Base-by-base conservation (phyloP, 768 basidiomycete species). In the Boletus speciosus region DNA sequence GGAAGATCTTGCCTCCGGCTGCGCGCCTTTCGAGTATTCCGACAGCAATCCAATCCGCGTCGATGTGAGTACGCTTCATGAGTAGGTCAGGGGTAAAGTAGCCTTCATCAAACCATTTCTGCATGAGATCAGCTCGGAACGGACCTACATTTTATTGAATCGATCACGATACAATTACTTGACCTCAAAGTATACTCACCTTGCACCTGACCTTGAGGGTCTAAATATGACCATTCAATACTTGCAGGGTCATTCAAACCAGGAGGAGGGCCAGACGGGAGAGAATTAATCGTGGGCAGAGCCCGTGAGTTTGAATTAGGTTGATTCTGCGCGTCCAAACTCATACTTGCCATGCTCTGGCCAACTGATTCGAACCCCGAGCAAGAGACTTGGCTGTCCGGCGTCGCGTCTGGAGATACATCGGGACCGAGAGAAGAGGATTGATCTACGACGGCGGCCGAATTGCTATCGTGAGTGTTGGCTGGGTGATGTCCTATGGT, bases 131-230 rank as follows among this genome's bases (percentile, higher is more conserved):
- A 27, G 91, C 92, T 42, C 80, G 80, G 78, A 96, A 98, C 6
- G 94, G 93, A 54, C 94, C 93, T 96, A 58, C 19, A 61, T 38
- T 19, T 27, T 23, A 56, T 52, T 11, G 14, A 36, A 46, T 55
- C n/a, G 10, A 46, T 49, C 44, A 41, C 49, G 43, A 39, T 36
- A 38, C 34, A 7, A 47, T 31, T 21, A 42, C 42, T 23, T 19
- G 19, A 46, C 36, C 12, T 3, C 4, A 6, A 39, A 10, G 34
- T 23, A 38, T 6, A 60, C 72, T 60, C 62, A 92, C 93, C 94
- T 83, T 98, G 94, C 39, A 95, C 75, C 55, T 88, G 82, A n/a
- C 94, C 93, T 60, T 88, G 83, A 19, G 93, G 93, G 66, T 98
- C 94, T 47, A 93, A 81, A 70, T 98, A 98, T 23, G 85, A 88